Conservation (phyloP, 208 protist species). For the Trichomonas vaginalis region DNA sequence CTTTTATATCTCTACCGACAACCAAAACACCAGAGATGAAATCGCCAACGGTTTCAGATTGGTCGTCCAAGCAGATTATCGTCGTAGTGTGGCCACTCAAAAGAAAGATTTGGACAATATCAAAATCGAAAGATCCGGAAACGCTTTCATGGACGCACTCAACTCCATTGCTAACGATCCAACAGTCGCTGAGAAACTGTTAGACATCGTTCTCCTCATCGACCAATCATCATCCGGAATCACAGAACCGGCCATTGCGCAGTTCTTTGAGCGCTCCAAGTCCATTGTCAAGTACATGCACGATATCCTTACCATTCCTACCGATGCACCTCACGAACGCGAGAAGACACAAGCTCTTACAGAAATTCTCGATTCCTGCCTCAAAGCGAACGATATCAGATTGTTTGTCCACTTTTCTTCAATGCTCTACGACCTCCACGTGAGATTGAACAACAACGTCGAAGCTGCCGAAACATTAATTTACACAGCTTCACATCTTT, state of each 20-base stretch:
- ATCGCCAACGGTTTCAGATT: not conserved
- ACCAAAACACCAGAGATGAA: not conserved
- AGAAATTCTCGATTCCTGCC: not conserved
- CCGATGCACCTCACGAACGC: not conserved
- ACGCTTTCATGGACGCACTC: not conserved
- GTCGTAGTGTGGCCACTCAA: not conserved
- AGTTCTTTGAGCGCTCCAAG: not conserved
- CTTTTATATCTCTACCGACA: not conserved
- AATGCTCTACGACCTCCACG: not conserved
- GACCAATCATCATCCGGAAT: not conserved
- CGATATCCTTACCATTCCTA: not conserved
- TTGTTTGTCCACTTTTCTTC: not conserved
- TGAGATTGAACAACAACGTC: not conserved
- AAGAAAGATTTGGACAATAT: not conserved
- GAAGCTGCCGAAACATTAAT: not conserved
- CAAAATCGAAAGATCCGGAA: not conserved
- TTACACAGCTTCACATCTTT: not conserved
- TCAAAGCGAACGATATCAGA: not conserved
- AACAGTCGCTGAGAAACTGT: not conserved
- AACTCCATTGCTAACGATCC: not conserved
- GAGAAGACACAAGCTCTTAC: not conserved
- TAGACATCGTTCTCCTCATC: not conserved
- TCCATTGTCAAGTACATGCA: not conserved
- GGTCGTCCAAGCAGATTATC: not conserved
- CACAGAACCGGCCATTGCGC: not conserved